phyloP scores from a whole-genome alignment of 805 yeast genomes.

The Clavispora phyllophila region DNA sequence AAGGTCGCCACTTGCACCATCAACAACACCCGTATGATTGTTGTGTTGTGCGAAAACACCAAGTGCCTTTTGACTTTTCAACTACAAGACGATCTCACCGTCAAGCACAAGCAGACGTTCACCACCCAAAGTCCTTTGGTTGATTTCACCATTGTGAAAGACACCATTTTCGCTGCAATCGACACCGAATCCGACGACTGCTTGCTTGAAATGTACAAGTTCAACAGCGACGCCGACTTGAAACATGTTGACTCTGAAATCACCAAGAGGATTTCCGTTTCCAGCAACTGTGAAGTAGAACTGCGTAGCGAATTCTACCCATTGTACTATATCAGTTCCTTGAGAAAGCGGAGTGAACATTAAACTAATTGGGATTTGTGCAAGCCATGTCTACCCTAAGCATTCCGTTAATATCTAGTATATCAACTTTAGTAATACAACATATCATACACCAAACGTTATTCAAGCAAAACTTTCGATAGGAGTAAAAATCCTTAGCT shows the following conservation, averaged over 20 bases:
- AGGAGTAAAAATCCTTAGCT: no score
- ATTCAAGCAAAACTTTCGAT: no score
- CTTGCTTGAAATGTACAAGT: constrained; percentile 22
- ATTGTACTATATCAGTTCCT: constrained; percentile 43
- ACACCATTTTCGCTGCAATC: constrained; percentile 21
- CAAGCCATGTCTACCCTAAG: background rate
- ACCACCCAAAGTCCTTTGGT: constrained; percentile 20
- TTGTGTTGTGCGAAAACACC: constrained; percentile 51
- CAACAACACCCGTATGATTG: constrained; percentile 23
- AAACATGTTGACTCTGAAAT: constrained; percentile 12
- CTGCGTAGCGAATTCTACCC: constrained; percentile 40
- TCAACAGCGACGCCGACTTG: constrained; percentile 18
- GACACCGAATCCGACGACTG: constrained; percentile 24
- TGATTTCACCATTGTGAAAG: constrained; percentile 23
- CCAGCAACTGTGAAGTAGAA: constrained; percentile 29
- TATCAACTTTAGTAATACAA: background rate
- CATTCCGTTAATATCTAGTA: background rate
- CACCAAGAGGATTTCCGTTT: constrained; percentile 17
- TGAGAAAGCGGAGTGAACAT: constrained; percentile 64
- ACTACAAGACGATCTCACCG: constrained; percentile 18
- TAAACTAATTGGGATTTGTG: constrained; percentile 15
- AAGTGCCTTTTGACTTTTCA: constrained; percentile 38
- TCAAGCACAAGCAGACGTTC: constrained; percentile 28
- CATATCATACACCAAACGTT: background rate
- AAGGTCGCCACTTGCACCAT: constrained; percentile 31